Evolutionary conservation across 2,329 filamentous ascomycete genomes (phyloP).

Genomic region (Aspergillus brunneoviolaceus): DNA sequence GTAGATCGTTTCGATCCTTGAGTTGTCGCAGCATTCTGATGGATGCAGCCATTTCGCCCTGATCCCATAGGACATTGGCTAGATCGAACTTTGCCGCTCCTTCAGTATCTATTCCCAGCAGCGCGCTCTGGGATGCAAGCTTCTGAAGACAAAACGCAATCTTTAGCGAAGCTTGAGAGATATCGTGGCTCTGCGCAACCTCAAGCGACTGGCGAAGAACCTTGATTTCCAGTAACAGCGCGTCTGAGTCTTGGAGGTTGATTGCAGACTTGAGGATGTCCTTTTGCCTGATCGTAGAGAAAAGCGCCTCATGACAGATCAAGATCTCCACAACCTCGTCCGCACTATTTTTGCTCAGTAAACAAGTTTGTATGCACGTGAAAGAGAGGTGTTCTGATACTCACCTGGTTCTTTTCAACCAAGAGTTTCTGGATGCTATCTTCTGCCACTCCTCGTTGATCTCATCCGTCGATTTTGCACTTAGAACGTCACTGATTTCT

Average conservation of each 20-base stretch:
- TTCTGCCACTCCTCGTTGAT: slow-evolving; percentile 61
- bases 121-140: slow-evolving; percentile 67
- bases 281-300: slow-evolving; percentile 75
- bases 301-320: slow-evolving; percentile 77
- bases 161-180: slow-evolving; percentile 82
- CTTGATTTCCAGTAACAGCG: slow-evolving; percentile 71
- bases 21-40: slow-evolving; percentile 84
- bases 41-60: slow-evolving; percentile 84
- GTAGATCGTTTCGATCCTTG: slow-evolving; percentile 59
- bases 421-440: slow-evolving; percentile 66
- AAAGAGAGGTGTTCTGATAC: slow-evolving; percentile 26
- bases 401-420: slow-evolving; percentile 82
- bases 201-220: slow-evolving; percentile 73
- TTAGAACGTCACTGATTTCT: slow-evolving; percentile 77
- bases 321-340: slow-evolving; percentile 74
- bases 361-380: neutral
- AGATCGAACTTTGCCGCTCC: slow-evolving; percentile 77
- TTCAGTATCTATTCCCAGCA: slow-evolving; percentile 73
- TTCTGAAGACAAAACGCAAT: slow-evolving; percentile 80
- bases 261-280: slow-evolving; percentile 61
- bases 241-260: slow-evolving; percentile 61
- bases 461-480: slow-evolving; percentile 58
- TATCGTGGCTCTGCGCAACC: slow-evolving; percentile 75
- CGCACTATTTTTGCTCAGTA: slow-evolving; percentile 36
- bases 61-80: slow-evolving; percentile 89